Base-by-base conservation (phyloP, 345 rosid species). In the Rhizophora apiculata region DNA sequence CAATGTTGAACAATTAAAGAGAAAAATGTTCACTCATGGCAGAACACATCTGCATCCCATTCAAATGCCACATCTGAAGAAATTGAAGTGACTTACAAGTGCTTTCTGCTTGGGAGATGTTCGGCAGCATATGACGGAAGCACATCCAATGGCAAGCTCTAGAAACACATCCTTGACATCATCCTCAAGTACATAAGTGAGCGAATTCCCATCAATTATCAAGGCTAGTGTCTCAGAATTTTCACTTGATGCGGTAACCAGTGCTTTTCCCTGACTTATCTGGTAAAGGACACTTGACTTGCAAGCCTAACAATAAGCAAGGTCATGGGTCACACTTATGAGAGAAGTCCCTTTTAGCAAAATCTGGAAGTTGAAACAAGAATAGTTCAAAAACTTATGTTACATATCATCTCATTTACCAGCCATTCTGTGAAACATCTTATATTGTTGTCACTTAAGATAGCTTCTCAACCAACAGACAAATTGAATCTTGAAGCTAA, bases 41-140 rank as follows among this genome's bases (percentile, higher is more conserved):
- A 30, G 21, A 51, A 31, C 31, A 34, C 21, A 10, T 43, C 49
- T 39, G 57, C 55, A 36, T 10, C 6, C 36, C 18, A 43, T n/a
- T 59, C 21, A 6, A 27, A 37, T 16, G 27, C 62, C 4, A 36
- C 0, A 24, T 24, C 51, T n/a, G 30, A 19, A 58, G 36, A 43
- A 56, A 49, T 39, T 56, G 26, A 67, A 3, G 43, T 1, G 56
- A 80, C 85, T 80, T 88, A 94, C 99, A 57, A 89, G 76, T 66
- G 97, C 97, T 70, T 95, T 95, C 83, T 95, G 99, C 81, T 88
- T 95, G 55, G 97, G 99, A 70, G 98, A 91, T 57, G 97, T 88
- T 60, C 98, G 93, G 52, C 98, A 94, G 79, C 98, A 94, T 67
- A 95, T 92, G 73, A 92, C 96, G 11, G 98, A 94, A 59, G 98